Conservation (phyloP, 441 rosid genomes). For the Jatropha multifida region DNA sequence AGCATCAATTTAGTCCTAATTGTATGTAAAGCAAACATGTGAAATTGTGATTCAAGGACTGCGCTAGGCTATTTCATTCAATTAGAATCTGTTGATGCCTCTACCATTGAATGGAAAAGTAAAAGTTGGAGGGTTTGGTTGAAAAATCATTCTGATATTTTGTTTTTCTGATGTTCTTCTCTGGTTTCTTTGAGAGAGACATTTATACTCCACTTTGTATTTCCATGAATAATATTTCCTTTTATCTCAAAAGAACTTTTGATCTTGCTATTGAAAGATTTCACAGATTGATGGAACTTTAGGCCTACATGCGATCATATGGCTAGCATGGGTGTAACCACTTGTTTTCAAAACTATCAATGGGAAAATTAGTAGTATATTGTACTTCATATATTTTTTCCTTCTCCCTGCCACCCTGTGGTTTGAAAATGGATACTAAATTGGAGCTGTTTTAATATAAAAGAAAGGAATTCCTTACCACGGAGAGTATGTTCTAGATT, state of each 20-base stretch:
- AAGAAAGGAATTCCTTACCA: neutral
- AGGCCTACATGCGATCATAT: neutral
- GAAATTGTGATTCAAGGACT: neutral
- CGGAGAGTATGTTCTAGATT: neutral
- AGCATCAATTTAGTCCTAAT: neutral
- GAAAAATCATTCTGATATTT: neutral
- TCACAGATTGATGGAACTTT: neutral
- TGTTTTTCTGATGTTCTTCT: neutral
- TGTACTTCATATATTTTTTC: neutral
- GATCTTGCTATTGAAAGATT: neutral
- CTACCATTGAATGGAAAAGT: neutral
- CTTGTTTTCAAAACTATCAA: neutral
- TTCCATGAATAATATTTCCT: neutral
- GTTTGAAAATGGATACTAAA: neutral
- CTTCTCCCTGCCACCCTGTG: neutral
- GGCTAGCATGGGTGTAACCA: neutral
- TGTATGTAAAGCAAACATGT: neutral
- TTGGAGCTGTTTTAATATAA: neutral
- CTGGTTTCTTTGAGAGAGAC: neutral
- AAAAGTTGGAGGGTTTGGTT: neutral
- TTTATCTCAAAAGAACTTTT: neutral
- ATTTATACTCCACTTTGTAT: neutral
- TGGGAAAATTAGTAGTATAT: neutral
- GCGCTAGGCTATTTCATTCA: neutral
- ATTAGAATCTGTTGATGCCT: neutral